Evolutionary conservation across 1,284 basidiomycete species (phyloP).

Genomic region (Sporisorium reilianum): DNA sequence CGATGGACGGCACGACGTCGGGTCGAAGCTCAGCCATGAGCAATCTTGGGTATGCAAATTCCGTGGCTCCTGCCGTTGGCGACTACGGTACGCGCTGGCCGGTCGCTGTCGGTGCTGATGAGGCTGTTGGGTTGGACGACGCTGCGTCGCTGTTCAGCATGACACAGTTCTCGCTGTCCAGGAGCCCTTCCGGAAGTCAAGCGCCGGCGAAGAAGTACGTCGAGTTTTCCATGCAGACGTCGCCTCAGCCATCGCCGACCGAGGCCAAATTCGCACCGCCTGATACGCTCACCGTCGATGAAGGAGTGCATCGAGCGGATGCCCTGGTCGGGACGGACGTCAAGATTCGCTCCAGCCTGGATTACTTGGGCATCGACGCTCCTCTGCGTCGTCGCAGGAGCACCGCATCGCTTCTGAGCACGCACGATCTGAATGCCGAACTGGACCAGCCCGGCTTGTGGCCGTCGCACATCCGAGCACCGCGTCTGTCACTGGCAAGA

Average conservation of each 20-base stretch:
- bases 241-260: slow-evolving; percentile 78
- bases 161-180: slow-evolving; percentile 7
- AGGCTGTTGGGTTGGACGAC: slow-evolving; percentile 18
- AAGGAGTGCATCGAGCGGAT: slow-evolving; percentile 4
- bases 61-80: slow-evolving; percentile 18
- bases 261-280: slow-evolving; percentile 75
- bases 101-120: slow-evolving; percentile 41
- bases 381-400: slow-evolving; percentile 33
- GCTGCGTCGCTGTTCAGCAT: slow-evolving; percentile 5
- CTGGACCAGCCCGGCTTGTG: slow-evolving; percentile 43
- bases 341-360: slow-evolving; percentile 9
- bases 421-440: slow-evolving; percentile 15
- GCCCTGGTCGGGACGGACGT: slow-evolving; percentile 71
- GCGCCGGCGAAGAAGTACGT: slow-evolving; percentile 34
- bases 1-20: background rate
- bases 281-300: slow-evolving; percentile 23
- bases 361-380: slow-evolving; percentile 72
- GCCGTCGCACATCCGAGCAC: slow-evolving; percentile 36
- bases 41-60: slow-evolving; percentile 8
- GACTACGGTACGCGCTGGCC: slow-evolving; percentile 43
- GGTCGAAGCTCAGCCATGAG: slow-evolving; percentile 28
- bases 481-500: slow-evolving; percentile 32
- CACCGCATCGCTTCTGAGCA: slow-evolving; percentile 20
- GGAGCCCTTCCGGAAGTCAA: slow-evolving; percentile 7
- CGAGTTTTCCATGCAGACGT: slow-evolving; percentile 56